These are phyloP conservation scores for Lasiodiplodia theobromae DNA, from an alignment of 2,329 filamentous ascomycete species.

Conservation along the genomic window DNA sequence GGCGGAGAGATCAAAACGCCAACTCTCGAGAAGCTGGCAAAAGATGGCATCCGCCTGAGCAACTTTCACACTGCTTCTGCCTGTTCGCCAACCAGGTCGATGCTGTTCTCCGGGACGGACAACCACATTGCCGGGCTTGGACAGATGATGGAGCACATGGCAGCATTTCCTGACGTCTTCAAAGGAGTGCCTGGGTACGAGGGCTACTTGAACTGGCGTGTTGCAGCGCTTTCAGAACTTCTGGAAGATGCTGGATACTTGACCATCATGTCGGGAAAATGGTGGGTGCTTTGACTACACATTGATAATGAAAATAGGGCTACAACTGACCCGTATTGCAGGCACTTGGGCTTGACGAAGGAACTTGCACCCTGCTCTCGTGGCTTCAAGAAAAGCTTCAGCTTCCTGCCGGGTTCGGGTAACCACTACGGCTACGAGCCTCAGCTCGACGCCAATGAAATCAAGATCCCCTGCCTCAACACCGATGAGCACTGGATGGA, in stretches of 20 bases:
- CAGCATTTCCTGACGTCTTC: conserved; percentile 51
- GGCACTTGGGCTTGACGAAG: too few relatives aligned
- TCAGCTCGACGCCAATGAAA: conserved; percentile 35
- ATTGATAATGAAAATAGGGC: conserved; percentile 10
- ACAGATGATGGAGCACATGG: conserved; percentile 63
- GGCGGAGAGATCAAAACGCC: conserved; percentile 68
- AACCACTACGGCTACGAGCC: conserved; percentile 50
- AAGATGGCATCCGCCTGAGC: conserved; percentile 63
- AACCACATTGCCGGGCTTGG: conserved; percentile 67
- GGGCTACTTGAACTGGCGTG: conserved; percentile 67
- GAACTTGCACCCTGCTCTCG: too few relatives aligned
- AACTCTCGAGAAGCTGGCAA: conserved; percentile 61
- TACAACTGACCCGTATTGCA: too few relatives aligned
- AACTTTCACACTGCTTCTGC: conserved; percentile 70
- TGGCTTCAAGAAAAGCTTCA: too few relatives aligned
- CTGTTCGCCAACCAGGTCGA: conserved; percentile 69
- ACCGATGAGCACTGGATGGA: too few relatives aligned
- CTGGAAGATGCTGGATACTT: conserved; percentile 53
- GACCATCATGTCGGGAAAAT: conserved; percentile 34
- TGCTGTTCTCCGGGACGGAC: conserved; percentile 71
- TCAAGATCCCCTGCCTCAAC: conserved; percentile 33
- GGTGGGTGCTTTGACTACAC: conserved; percentile 33
- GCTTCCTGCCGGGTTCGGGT: conserved; percentile 30
- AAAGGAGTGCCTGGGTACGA: conserved; percentile 67
- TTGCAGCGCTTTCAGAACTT: conserved; percentile 65